Conservation (phyloP, 73 alveolate species). For the Uronychia binucleata region DNA sequence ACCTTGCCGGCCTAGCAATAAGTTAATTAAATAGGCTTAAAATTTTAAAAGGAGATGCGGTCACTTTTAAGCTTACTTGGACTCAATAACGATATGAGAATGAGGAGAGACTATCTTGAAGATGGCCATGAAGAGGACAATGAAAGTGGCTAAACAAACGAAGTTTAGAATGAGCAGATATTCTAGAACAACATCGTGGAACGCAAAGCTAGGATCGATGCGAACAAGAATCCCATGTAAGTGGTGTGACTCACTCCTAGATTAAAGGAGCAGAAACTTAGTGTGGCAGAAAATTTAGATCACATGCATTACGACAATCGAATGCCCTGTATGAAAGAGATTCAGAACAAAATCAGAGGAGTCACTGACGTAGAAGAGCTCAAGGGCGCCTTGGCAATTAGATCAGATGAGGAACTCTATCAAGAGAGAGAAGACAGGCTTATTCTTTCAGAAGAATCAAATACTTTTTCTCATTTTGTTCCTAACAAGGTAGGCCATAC, state of each 20-base stretch:
- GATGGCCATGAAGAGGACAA: neutral
- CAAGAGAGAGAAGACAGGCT: neutral
- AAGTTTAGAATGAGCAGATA: too few relatives aligned
- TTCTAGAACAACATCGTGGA: too few relatives aligned
- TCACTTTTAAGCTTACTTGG: neutral
- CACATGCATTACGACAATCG: neutral
- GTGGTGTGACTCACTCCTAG: neutral
- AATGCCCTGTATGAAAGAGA: neutral
- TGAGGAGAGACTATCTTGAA: neutral
- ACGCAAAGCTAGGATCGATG: neutral
- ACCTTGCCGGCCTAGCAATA: neutral
- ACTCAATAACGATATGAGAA: neutral
- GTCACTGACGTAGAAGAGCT: neutral
- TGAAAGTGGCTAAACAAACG: too few relatives aligned
- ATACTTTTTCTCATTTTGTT: neutral
- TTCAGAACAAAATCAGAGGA: neutral
- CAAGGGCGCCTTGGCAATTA: neutral
- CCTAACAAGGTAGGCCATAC: slow-evolving; percentile 15
- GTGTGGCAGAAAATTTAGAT: neutral
- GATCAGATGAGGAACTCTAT: neutral
- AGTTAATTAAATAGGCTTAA: neutral
- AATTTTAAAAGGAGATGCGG: neutral
- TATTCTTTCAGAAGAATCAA: neutral
- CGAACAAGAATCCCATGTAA: neutral
- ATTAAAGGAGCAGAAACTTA: neutral